Base-by-base conservation (phyloP, 192 early-diverging fungal species). In the Spizellomyces sp. region DNA sequence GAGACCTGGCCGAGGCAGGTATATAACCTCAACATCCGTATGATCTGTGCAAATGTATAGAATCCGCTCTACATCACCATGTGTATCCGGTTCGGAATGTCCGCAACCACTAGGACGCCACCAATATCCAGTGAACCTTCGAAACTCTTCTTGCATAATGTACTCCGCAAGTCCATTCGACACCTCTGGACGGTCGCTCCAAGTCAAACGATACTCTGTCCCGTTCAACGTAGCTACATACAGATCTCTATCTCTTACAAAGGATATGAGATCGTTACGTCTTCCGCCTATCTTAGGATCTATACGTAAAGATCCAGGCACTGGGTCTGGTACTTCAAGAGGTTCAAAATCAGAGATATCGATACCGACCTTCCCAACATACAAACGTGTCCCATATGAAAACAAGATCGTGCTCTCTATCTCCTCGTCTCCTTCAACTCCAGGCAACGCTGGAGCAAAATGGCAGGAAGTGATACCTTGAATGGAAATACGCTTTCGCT, bases 81-180 rank as follows among this genome's bases (percentile, higher is more conserved):
- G 43, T 10, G 22, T 9, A 15, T 46, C 50, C 2, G 21, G 10
- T 1, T n/a, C n/a, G n/a, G 48, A 9, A 52, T 52, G 48, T n/a
- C 48, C 9, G n/a, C 48, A 52, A 6, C 9, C 48, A 14, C 15
- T 54, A 9, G 63, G 63, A 6, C 21, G 72, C 89, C 87, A 90
- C 64, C 83, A 84, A 68, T 88, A 91, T 42, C 86, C 85, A 8
- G 89, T 86, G 45, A 77, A 84, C 46, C 90, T 75, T 62, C 84
- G 83, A 60, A 91, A 90, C 67, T 91, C 90, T 70, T 91, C 90
- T 76, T 91, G 90, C 87, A 90, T 89, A 19, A 91, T 83, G 83
- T 88, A 91, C 64, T 91, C 90, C 8, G 86, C 83, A 27, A 81
- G 70, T 15, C 90, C 90, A 70, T 85, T 86, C 46, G 73, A 77